Evolutionary conservation across 1,284 basidiomycete genomes (phyloP).

Genomic region (Cryptococcus wingfieldii): DNA sequence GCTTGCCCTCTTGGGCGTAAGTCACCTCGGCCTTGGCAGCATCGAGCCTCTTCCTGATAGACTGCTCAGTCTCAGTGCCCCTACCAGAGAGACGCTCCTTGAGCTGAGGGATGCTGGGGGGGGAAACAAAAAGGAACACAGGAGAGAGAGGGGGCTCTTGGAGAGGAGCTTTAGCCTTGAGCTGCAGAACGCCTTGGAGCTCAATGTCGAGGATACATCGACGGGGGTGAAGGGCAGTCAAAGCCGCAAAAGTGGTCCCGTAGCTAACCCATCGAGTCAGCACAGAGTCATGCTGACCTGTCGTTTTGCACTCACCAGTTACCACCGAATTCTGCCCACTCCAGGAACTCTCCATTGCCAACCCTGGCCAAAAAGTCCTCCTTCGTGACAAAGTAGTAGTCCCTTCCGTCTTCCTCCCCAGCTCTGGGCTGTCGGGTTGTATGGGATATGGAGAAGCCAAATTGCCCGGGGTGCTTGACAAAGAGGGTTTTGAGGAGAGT

Average conservation of each 20-base stretch:
- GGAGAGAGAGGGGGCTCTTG: slow-evolving; percentile 65
- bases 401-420: slow-evolving; percentile 8
- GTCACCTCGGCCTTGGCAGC: slow-evolving; percentile 80
- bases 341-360: slow-evolving; percentile 55
- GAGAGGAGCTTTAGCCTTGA: slow-evolving; percentile 61
- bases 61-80: slow-evolving; percentile 77
- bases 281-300: not conserved
- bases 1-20: slow-evolving; percentile 68
- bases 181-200: slow-evolving; percentile 87
- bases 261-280: slow-evolving; percentile 50
- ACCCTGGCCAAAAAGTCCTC: slow-evolving; percentile 55
- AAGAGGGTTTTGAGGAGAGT: slow-evolving; percentile 69
- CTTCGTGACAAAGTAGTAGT: slow-evolving; percentile 47
- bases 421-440: slow-evolving; percentile 68
- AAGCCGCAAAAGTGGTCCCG: slow-evolving; percentile 77
- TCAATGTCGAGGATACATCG: slow-evolving; percentile 96
- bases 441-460: slow-evolving; percentile 94
- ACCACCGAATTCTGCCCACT: slow-evolving; percentile 74
- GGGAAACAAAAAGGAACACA: slow-evolving; percentile 89
- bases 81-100: slow-evolving; percentile 67
- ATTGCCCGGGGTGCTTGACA: slow-evolving; percentile 72
- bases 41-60: slow-evolving; percentile 69
- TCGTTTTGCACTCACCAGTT: slow-evolving; percentile 60
- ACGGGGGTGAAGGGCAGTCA: slow-evolving; percentile 56
- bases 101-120: slow-evolving; percentile 69